These are phyloP conservation scores for Neopestalotiopsis sp. DNA, from an alignment of 2,329 filamentous ascomycete species.

Conservation along the genomic window DNA sequence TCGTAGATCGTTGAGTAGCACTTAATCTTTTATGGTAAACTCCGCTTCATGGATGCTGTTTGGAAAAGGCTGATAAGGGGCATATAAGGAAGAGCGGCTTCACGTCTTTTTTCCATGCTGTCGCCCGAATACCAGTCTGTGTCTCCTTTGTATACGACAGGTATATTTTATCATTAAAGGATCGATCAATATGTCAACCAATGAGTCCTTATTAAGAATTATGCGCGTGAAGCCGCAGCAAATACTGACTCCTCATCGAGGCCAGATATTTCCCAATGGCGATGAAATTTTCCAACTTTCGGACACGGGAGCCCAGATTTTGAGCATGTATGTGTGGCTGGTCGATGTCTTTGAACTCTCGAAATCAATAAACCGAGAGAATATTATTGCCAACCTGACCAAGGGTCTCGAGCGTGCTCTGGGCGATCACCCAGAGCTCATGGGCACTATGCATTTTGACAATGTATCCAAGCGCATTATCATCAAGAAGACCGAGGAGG, in stretches of 20 bases:
- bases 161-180: neutral
- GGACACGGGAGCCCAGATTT: slow-evolving; percentile 10
- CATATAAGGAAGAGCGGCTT: too few species aligned
- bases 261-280: slow-evolving; percentile 5
- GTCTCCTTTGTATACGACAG: neutral
- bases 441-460: slow-evolving; percentile 16
- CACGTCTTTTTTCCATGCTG: too few species aligned
- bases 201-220: neutral
- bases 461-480: slow-evolving; percentile 15
- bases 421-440: slow-evolving; percentile 7
- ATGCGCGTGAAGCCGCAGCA: neutral
- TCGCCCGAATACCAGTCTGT: too few species aligned
- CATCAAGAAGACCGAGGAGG: neutral
- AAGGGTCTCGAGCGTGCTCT: slow-evolving; percentile 9
- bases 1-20: too few species aligned
- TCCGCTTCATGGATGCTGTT: too few species aligned
- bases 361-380: neutral
- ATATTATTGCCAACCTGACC: neutral
- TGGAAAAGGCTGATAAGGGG: too few species aligned
- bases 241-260: neutral
- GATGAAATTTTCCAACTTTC: slow-evolving; percentile 16
- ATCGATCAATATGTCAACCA: neutral
- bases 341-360: neutral
- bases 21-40: too few species aligned
- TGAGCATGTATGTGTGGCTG: slow-evolving; percentile 3